phyloP scores from a whole-genome alignment of 768 basidiomycete species.

The Kwoniella botswanensis region DNA sequence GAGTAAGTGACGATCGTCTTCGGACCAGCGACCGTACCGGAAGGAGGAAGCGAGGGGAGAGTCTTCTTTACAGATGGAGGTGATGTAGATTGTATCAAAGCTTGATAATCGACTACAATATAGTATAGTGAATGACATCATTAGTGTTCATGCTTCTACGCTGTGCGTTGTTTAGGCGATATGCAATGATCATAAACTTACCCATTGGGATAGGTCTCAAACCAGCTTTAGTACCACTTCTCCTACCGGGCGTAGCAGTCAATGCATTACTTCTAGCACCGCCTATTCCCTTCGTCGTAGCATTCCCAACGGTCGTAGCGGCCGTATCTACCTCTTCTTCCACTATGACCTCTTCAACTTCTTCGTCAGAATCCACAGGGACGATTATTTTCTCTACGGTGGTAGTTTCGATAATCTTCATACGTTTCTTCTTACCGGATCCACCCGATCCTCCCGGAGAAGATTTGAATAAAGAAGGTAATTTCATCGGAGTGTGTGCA shows the following conservation, averaged over 20 bases:
- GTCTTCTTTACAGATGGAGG: conserved; percentile 14
- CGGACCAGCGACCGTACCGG: conserved; percentile 9
- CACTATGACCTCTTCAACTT: conserved; percentile 16
- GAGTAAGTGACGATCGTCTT: conserved; percentile 37
- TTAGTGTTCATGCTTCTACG: no score
- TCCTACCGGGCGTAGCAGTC: conserved; percentile 11
- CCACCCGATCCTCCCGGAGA: background rate
- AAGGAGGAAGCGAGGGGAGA: background rate
- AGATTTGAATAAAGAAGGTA: conserved; percentile 12
- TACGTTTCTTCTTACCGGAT: conserved; percentile 15
- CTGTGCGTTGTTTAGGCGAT: no score
- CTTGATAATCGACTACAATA: conserved; percentile 42
- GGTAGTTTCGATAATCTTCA: conserved; percentile 22
- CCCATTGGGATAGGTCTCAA: conserved; percentile 42
- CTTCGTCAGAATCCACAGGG: conserved; percentile 11
- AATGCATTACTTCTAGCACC: conserved; percentile 21
- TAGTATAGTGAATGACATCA: background rate
- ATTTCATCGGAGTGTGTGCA: conserved; percentile 4
- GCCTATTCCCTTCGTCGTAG: conserved; percentile 32
- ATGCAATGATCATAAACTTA: conserved; percentile 15
- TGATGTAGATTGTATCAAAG: conserved; percentile 34
- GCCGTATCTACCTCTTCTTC: conserved; percentile 31
- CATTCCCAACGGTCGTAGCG: conserved; percentile 33
- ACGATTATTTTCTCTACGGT: conserved; percentile 12
- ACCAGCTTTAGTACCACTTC: conserved; percentile 38